Percentiles rank a stretch among this genome's conserved stretches.
Evolutionary conservation across 257 asterid species (phyloP).

Genomic region (Handroanthus guayacan): DNA sequence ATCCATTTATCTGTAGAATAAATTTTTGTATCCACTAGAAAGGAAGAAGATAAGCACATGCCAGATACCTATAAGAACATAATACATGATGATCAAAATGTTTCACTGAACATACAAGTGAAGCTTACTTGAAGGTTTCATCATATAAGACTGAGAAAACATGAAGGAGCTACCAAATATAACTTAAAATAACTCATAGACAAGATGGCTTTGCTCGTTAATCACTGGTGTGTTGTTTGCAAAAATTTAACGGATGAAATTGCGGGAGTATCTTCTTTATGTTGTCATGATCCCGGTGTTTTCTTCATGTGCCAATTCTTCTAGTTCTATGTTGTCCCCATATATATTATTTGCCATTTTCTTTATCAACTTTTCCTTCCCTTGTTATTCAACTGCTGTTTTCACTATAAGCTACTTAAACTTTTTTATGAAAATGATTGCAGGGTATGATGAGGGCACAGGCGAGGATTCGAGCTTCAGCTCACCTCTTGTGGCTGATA

Average conservation of each 20-base stretch:
- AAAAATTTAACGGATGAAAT: no score
- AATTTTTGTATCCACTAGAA: no score
- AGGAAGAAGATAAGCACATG: no score
- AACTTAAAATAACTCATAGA: no score
- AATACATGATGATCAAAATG: neutral
- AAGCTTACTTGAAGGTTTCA: neutral
- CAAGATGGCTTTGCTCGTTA: no score
- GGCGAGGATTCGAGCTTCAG: slow-evolving; percentile 52
- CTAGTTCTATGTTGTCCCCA: no score
- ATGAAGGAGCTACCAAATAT: neutral
- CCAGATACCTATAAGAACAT: neutral
- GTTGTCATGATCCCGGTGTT: no score
- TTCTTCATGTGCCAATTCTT: no score
- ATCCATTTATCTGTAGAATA: no score
- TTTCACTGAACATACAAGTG: neutral
- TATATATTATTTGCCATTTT: neutral
- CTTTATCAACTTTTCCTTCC: neutral
- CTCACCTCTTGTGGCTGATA: slow-evolving; percentile 77
- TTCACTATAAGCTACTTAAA: neutral
- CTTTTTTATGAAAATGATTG: slow-evolving; percentile 27
- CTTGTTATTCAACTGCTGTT: neutral
- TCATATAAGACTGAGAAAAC: neutral
- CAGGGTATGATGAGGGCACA: slow-evolving; percentile 76
- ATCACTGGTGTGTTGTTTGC: no score
- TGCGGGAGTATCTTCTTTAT: no score